These are phyloP conservation scores for Gossypium davidsonii DNA, from an alignment of 441 rosid genomes.

Conservation along the genomic window DNA sequence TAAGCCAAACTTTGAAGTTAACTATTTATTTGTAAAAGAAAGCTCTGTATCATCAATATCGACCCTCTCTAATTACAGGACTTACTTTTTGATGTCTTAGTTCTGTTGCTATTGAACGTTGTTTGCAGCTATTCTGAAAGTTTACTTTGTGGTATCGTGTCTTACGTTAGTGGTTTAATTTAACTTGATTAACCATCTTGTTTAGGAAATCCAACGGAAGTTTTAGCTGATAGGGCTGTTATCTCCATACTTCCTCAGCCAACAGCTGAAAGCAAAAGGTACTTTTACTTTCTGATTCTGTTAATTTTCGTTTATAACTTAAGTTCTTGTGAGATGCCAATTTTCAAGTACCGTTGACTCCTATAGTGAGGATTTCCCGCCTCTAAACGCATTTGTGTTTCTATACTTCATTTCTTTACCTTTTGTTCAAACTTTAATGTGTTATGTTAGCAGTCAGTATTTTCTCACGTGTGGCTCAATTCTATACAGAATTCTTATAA, in stretches of 20 bases:
- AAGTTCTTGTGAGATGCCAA: background rate
- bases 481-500: slow-evolving; percentile 59
- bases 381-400: background rate
- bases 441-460: background rate
- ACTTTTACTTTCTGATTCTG: slow-evolving; percentile 10
- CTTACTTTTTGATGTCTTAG: background rate
- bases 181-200: slow-evolving; percentile 10
- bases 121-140: background rate
- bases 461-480: background rate
- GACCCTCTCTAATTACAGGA: background rate
- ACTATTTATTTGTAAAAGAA: background rate
- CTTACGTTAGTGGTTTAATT: slow-evolving; percentile 6
- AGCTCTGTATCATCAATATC: background rate
- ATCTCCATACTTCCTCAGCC: slow-evolving; percentile 62
- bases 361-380: background rate
- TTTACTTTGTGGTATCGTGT: background rate
- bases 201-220: slow-evolving; percentile 53
- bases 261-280: slow-evolving; percentile 83
- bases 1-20: background rate
- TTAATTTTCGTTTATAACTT: background rate
- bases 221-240: slow-evolving; percentile 47
- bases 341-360: background rate
- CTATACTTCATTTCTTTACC: background rate
- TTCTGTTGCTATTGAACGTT: slow-evolving; percentile 9
- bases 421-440: background rate